A percentile compares a stretch with the other conserved stretches of the same genome.
Conservation (phyloP, 176 grass and related monocot species). For the Tillandsia fasciculata region DNA sequence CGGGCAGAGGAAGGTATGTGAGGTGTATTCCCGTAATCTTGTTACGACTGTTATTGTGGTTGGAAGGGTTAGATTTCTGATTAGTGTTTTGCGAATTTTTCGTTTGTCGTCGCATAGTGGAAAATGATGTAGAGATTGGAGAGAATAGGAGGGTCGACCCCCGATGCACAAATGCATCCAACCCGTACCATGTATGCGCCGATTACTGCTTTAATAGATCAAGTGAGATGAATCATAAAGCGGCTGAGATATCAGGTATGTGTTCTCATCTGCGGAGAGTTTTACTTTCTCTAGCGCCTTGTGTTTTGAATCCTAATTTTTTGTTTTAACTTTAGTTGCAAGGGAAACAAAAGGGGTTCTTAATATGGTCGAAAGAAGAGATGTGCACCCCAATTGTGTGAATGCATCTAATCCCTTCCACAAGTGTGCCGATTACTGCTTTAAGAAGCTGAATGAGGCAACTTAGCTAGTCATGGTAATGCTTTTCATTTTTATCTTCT, state of each 20-base stretch:
- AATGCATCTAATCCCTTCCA: slow-evolving; percentile 94
- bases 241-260: slow-evolving; percentile 19
- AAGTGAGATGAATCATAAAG: slow-evolving; percentile 3
- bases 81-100: neutral
- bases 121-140: slow-evolving; percentile 5
- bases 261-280: neutral
- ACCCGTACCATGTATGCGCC: slow-evolving; percentile 32
- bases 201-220: slow-evolving; percentile 22
- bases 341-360: slow-evolving; percentile 26
- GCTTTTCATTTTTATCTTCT: too few species aligned
- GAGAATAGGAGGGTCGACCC: slow-evolving; percentile 23
- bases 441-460: slow-evolving; percentile 26
- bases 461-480: neutral
- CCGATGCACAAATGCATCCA: slow-evolving; percentile 35
- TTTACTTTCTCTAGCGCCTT: neutral
- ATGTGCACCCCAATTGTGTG: slow-evolving; percentile 47
- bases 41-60: neutral
- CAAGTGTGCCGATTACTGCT: slow-evolving; percentile 57
- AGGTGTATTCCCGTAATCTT: slow-evolving; percentile 22
- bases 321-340: slow-evolving; percentile 24
- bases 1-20: slow-evolving; percentile 20
- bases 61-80: neutral
- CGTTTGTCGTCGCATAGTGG: slow-evolving; percentile 1
- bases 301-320: slow-evolving; percentile 18
- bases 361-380: slow-evolving; percentile 28